Percentiles rank a stretch among this genome's conserved stretches.
Conservation (phyloP, 768 basidiomycete genomes). For the Amanita exitialis region DNA sequence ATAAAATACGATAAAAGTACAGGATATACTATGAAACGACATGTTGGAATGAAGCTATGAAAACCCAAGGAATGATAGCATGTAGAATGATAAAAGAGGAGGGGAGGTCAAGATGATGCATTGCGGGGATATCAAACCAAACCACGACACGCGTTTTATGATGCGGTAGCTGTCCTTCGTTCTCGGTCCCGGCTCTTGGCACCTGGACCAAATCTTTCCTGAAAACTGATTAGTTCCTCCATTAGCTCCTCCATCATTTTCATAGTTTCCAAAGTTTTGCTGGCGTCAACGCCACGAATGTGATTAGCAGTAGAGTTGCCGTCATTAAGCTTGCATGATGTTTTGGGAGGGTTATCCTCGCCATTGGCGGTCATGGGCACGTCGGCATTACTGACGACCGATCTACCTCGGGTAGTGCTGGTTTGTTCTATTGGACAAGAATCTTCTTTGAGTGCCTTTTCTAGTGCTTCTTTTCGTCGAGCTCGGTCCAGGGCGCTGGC, state of each 20-base stretch:
- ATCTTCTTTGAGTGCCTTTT: slow-evolving; percentile 37
- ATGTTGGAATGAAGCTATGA: neutral
- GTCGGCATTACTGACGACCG: slow-evolving; percentile 13
- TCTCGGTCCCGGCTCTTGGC: slow-evolving; percentile 43
- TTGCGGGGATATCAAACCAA: neutral
- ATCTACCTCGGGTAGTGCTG: slow-evolving; percentile 6
- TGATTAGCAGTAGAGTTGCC: slow-evolving; percentile 13
- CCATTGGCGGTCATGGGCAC: slow-evolving; percentile 23
- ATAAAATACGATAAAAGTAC: slow-evolving; percentile 9
- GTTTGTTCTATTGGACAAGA: slow-evolving; percentile 2
- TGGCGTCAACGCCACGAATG: slow-evolving; percentile 13
- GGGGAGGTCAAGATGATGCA: slow-evolving; percentile 6
- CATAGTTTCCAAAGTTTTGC: slow-evolving; percentile 36
- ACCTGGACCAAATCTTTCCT: slow-evolving; percentile 70
- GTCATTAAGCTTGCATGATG: slow-evolving; percentile 5
- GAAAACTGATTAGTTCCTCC: slow-evolving; percentile 82
- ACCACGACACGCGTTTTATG: slow-evolving; percentile 10
- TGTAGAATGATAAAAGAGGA: neutral
- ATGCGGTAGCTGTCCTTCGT: slow-evolving; percentile 27
- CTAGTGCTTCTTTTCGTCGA: slow-evolving; percentile 58
- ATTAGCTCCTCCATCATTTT: slow-evolving; percentile 87
- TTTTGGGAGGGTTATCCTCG: slow-evolving; percentile 4
- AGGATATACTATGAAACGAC: slow-evolving; percentile 1
- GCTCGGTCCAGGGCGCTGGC: slow-evolving; percentile 64
- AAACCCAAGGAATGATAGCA: slow-evolving; percentile 4